Evolutionary conservation across 1,139 yeast species (phyloP), one percentile per base, ranked within the genome.

Genomic region (Hanseniaspora sp.): DNA sequence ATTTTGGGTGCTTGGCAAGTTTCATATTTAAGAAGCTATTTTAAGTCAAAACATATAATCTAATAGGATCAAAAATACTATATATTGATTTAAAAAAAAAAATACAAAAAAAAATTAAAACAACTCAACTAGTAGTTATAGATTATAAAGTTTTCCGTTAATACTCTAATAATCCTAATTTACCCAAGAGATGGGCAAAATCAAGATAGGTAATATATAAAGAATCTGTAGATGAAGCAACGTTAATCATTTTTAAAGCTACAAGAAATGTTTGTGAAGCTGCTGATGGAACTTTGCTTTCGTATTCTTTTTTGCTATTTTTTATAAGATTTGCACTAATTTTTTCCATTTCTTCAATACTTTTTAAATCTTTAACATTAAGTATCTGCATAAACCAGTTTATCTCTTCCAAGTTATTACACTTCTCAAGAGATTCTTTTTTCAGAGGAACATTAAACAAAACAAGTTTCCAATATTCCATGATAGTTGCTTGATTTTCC

Each of bases 1-100:
- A 80, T 82, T 31, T 80, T 92, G 62, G 96, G 96, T 47, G 81
- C 76, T 47, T 90, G 96, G 95, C 97, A 90, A 74, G 77, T 92
- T 60, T 80, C 81, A 65, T 90, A 92, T 72, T 79, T 90, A 72
- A 83, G 95, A 73, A 83, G 85, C 68, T 90, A 86, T 75, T 90
- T 90, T 81, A 83, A 86, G 72, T 84, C 95, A 56, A 90, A 90
- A 74, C 96, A 90, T 67, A 90, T 90, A 65, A 83, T 90, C 62
- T 90, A 74, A 71, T 23, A 17, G 23, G 23, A 23, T 23, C 23
- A 15, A 29, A n/a, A 7, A 33, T 6, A 38, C 15, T 46, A 38
- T 35, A 37, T 35, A 33, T 37, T 31, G 8, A 3, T 40, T 15
- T 6, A n/a, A 8, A 18, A 1, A 34, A 4, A 34, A 18, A 12